A percentile compares a stretch with the other conserved stretches of the same genome.
These are phyloP conservation scores for Taiwanofungus camphoratus DNA, from an alignment of 1,284 basidiomycete species.

Conservation along the genomic window DNA sequence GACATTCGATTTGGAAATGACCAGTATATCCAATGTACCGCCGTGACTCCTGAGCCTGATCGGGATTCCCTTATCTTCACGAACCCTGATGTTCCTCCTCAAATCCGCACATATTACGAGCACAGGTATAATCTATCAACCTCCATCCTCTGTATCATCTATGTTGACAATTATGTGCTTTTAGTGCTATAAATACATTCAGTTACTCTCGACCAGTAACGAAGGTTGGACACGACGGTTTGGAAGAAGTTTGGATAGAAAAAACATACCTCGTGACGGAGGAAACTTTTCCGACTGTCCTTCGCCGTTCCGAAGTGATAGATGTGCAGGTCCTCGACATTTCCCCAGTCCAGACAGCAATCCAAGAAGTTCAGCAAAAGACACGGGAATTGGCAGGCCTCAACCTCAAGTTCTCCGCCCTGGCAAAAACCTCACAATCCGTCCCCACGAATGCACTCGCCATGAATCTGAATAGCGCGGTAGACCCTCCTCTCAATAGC, in stretches of 20 bases:
- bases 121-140: slow-evolving; percentile 49
- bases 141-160: slow-evolving; percentile 11
- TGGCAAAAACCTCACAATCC: slow-evolving; percentile 70
- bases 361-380: slow-evolving; percentile 75
- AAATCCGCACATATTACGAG: slow-evolving; percentile 84
- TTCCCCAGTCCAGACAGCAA: slow-evolving; percentile 82
- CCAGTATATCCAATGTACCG: slow-evolving; percentile 85
- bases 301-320: slow-evolving; percentile 88
- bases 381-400: slow-evolving; percentile 72
- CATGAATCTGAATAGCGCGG: slow-evolving; percentile 83
- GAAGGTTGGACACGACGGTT: slow-evolving; percentile 53
- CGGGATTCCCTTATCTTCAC: slow-evolving; percentile 75
- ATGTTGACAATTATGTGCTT: not conserved
- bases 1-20: slow-evolving; percentile 78
- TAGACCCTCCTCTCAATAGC: slow-evolving; percentile 77
- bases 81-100: slow-evolving; percentile 77
- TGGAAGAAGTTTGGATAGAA: slow-evolving; percentile 82
- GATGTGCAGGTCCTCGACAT: slow-evolving; percentile 72
- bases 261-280: slow-evolving; percentile 86
- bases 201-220: slow-evolving; percentile 70
- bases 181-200: slow-evolving; percentile 77
- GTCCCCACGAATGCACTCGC: slow-evolving; percentile 82
- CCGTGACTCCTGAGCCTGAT: slow-evolving; percentile 84
- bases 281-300: slow-evolving; percentile 88
- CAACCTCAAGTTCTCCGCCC: slow-evolving; percentile 65